Evolutionary conservation across 208 protist genomes (phyloP).

Genomic region (Giardia duodenalis): DNA sequence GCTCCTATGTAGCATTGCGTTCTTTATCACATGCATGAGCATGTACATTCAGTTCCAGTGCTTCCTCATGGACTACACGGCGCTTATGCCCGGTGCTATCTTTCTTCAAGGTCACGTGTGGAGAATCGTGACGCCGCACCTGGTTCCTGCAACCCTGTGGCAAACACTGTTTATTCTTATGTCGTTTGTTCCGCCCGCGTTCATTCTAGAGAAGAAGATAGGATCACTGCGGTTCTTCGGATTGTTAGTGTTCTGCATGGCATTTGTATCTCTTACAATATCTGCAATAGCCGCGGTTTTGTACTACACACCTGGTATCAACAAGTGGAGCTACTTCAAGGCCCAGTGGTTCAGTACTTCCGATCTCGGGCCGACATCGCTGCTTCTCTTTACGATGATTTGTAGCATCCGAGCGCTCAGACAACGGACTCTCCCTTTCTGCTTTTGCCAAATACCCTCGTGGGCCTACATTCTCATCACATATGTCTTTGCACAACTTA

Average conservation of each 20-base stretch:
- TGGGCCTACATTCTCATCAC: neutral
- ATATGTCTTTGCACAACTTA: neutral
- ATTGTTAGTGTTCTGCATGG: neutral
- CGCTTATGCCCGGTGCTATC: neutral
- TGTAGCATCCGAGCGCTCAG: neutral
- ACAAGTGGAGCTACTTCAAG: neutral
- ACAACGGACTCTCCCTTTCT: neutral
- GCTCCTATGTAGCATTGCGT: neutral
- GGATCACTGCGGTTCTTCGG: neutral
- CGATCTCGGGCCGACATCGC: slow-evolving; percentile 2
- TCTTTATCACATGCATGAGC: neutral
- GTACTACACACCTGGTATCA: neutral
- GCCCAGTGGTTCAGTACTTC: neutral
- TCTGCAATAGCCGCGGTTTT: neutral
- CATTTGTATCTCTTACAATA: neutral
- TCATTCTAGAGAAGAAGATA: neutral
- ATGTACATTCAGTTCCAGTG: neutral
- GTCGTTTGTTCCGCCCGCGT: neutral
- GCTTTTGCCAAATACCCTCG: neutral
- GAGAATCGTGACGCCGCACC: neutral
- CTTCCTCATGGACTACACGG: neutral
- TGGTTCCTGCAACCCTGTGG: neutral
- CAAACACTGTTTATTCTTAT: neutral
- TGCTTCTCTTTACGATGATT: neutral
- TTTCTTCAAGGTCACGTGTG: neutral